Conservation (phyloP, 202 grass and related monocot species). For the Eragrostis tef region DNA sequence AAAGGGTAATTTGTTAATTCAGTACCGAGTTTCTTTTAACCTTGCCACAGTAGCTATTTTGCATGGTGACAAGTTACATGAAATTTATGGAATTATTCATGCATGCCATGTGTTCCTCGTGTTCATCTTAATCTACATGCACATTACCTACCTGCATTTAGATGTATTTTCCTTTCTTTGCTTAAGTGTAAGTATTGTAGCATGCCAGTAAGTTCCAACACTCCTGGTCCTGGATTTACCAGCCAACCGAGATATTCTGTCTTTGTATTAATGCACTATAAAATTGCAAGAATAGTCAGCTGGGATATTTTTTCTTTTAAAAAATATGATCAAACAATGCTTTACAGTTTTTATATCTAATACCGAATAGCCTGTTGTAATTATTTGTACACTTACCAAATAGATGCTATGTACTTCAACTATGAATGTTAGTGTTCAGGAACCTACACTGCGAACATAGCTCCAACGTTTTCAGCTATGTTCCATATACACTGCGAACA, state of each 20-base stretch:
- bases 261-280: slow-evolving; percentile 4
- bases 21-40: slow-evolving; percentile 14
- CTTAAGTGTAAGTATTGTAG: background rate
- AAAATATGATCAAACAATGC: background rate
- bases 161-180: background rate
- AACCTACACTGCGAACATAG: too few species aligned
- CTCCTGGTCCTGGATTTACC: background rate
- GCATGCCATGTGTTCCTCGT: slow-evolving; percentile 6
- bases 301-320: background rate
- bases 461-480: slow-evolving; percentile 62
- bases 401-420: background rate
- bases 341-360: background rate
- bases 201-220: slow-evolving; percentile 16
- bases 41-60: slow-evolving; percentile 36
- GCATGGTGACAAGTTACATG: background rate
- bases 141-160: background rate
- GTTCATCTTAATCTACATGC: slow-evolving; percentile 8
- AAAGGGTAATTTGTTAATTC: slow-evolving; percentile 62
- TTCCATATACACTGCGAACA: too few species aligned
- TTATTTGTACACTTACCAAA: slow-evolving; percentile 28
- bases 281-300: background rate
- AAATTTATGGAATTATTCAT: background rate
- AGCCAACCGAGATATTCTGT: background rate
- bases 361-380: background rate
- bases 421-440: slow-evolving; percentile 26